These are phyloP conservation scores for Ascosphaera pollenicola DNA, from an alignment of 2,329 filamentous ascomycete genomes.

Conservation along the genomic window DNA sequence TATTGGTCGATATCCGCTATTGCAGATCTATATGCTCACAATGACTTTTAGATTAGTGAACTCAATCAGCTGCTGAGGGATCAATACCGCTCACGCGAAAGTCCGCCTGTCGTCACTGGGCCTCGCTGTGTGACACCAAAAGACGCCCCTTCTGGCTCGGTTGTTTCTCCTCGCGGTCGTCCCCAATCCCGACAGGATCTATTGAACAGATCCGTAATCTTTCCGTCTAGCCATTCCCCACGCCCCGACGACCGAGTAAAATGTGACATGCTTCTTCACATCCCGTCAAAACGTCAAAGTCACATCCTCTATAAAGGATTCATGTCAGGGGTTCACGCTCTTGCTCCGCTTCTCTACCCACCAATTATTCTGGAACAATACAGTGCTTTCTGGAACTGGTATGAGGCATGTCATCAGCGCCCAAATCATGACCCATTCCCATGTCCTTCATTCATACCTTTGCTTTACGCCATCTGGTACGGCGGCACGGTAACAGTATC, in stretches of 20 bases:
- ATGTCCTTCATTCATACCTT: slow-evolving; percentile 20
- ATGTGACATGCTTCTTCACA: slow-evolving; percentile 18
- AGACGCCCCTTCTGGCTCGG: background rate
- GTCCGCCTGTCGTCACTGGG: background rate
- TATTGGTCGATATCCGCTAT: background rate
- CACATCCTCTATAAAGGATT: slow-evolving; percentile 25
- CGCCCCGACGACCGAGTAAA: slow-evolving; percentile 14
- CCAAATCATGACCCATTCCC: slow-evolving; percentile 13
- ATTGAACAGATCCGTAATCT: slow-evolving; percentile 17
- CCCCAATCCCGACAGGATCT: slow-evolving; percentile 9
- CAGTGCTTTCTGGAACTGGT: slow-evolving; percentile 24
- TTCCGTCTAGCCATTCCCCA: slow-evolving; percentile 16
- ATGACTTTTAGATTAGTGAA: slow-evolving; percentile 18
- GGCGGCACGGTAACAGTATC: slow-evolving; percentile 25
- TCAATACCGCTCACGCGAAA: slow-evolving; percentile 14
- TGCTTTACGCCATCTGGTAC: slow-evolving; percentile 26
- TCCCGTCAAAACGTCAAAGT: slow-evolving; percentile 23
- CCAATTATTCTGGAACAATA: slow-evolving; percentile 20
- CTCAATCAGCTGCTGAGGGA: slow-evolving; percentile 21
- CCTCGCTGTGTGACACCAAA: background rate
- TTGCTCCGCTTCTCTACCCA: slow-evolving; percentile 23
- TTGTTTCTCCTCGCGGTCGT: background rate
- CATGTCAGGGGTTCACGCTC: slow-evolving; percentile 24
- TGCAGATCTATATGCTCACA: slow-evolving; percentile 4
- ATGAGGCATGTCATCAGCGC: slow-evolving; percentile 16